Evolutionary conservation across 352 stramenopile genomes (phyloP), one percentile per base, ranked within the genome.

Genomic region (Phytophthora chlamydospora): DNA sequence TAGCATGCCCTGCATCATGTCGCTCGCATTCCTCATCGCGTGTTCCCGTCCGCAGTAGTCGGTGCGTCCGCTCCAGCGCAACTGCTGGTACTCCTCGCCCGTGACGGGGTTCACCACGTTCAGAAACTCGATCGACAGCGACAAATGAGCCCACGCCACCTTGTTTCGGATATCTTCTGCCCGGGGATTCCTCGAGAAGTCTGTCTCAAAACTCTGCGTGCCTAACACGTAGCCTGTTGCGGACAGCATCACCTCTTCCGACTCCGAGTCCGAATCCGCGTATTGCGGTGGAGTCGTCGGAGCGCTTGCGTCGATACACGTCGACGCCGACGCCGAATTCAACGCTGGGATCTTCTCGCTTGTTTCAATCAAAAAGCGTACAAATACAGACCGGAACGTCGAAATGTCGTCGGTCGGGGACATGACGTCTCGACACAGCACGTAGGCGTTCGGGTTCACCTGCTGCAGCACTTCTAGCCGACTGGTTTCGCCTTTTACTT

Each of bases 71-170:
- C 45, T 78, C 70, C 70, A 83, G 3, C 67, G 55, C 21, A 79
- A 49, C 31, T 76, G 62, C 13, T 73, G 72, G 14, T 62, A 68
- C 34, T 62, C 62, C n/a, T 62, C 33, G 9, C 68, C 61, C 8
- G 49, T 81, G 9, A 44, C 55, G 4, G 58, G 36, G 36, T 80
- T 71, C 27, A 49, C 27, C 13, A 76, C 62, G 24, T 66, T 58
- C 24, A 78, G 51, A 53, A 78, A 75, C 56, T 81, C 73, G 49
- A 76, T 78, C 41, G 57, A 69, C 14, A 82, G 50, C 29, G 70
- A 68, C 55, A 77, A 52, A 39, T 82, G 66, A 13, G 73, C 73
- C 67, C 66, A 77, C 38, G 62, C 66, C 49, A 82, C 45, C 27
- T 59, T 51, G 36, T 65, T 62, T n/a, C 48, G 51, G 3, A 62